phyloP scores from a whole-genome alignment of 139 green algal species.

The Micromonas pusilla region DNA sequence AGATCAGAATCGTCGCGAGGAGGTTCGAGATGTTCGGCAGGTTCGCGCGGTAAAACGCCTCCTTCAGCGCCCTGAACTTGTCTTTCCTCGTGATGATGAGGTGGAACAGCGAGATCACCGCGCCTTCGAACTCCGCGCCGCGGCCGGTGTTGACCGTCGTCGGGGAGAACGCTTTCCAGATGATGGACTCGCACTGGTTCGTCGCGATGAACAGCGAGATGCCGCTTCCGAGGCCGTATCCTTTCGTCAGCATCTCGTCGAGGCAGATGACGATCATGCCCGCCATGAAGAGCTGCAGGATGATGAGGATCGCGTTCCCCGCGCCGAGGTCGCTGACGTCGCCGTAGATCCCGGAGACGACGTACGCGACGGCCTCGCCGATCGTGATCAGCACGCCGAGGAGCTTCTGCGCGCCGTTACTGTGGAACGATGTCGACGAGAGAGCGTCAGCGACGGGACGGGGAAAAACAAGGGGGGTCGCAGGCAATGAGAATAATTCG shows the following conservation, averaged over 20 bases:
- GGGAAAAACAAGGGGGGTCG: background rate
- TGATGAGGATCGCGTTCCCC: constrained; percentile 89
- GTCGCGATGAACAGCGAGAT: constrained; percentile 99
- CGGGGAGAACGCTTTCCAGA: constrained; percentile 97
- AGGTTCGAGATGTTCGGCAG: constrained; percentile 97
- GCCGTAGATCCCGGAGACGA: constrained; percentile 97
- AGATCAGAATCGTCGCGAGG: constrained; percentile 89
- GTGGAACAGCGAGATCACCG: constrained; percentile 95
- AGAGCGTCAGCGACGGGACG: background rate
- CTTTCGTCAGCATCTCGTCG: constrained; percentile 92
- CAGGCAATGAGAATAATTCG: background rate
- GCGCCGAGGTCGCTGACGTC: constrained; percentile 86
- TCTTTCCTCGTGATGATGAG: constrained; percentile 86
- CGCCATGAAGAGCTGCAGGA: constrained; percentile 93
- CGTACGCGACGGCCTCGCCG: constrained; percentile 97
- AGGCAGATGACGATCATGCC: constrained; percentile 98
- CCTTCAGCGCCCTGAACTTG: constrained; percentile 89
- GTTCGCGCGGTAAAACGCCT: constrained; percentile 96
- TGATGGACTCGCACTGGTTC: constrained; percentile 99
- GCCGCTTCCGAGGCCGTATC: constrained; percentile 92
- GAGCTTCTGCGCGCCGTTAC: constrained; percentile 91
- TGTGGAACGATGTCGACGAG: constrained; percentile 29
- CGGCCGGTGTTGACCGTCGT: constrained; percentile 73
- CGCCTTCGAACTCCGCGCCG: constrained; percentile 96
- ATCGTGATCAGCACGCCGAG: constrained; percentile 98